Evolutionary conservation across 176 grass and related monocot species (phyloP), one percentile per base, ranked within the genome.

Genomic region (Oropetium thomaeum): DNA sequence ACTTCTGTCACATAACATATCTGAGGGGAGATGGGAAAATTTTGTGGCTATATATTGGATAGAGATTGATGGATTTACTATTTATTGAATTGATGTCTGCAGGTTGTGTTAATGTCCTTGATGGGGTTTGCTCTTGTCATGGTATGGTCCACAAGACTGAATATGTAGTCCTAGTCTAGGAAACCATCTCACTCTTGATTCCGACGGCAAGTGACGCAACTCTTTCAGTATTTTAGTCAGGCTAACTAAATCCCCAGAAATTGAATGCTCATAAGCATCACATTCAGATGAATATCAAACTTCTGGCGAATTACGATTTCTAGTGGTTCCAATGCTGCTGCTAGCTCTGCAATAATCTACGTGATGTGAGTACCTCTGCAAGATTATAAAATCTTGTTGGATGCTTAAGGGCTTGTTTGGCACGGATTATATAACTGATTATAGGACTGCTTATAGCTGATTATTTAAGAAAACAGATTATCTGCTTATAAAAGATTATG

Each of bases 71-170:
- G 61, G 58, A 35, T 39, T 15, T 79, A n/a, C 4, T 44, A 7
- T 28, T 70, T 58, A 49, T 22, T 77, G 40, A 87, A 62, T 35
- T 10, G 12, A 16, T 19, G 2, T 49, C 53, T 84, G 88, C 80
- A 98, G 95, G 95, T 98, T 86, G 95, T 98, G 62, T 67, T 98
- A 76, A 98, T 98, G 95, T 98, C 95, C 79, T 73, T 98, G 13
- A 94, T 94, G 86, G 95, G 91, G 34, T 98, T 98, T 73, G 81
- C 71, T 62, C 95, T 98, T 57, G 95, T 98, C 29, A 92, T 98
- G 95, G 28, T 98, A 54, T 98, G 95, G 95, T 94, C 95, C 73
- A 94, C 84, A 76, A 81, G 35, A 64, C 90, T 76, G 54, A 2
- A 78, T 72, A 32, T 45, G 17, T 76, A 78, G 76, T n/a, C n/a